Conservation (phyloP, 2,329 filamentous ascomycete genomes). For the Microdochium trichocladiopsis region DNA sequence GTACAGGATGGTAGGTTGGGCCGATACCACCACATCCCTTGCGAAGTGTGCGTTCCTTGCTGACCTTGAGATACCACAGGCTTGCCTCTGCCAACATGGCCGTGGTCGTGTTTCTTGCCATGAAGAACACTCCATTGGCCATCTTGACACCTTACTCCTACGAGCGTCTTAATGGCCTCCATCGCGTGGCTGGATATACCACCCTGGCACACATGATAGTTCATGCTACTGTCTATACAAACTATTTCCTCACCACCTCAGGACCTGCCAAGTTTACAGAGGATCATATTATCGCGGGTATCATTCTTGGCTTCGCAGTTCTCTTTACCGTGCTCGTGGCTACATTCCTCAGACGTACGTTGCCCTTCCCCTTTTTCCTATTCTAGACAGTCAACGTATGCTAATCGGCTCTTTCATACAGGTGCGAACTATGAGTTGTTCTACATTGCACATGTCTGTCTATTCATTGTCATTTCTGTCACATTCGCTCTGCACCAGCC, state of each 20-base stretch:
- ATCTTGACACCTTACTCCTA: constrained; percentile 34
- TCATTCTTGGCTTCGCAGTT: constrained; percentile 27
- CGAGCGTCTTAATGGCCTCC: constrained; percentile 37
- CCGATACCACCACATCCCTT: constrained; percentile 15
- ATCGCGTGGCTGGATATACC: constrained; percentile 36
- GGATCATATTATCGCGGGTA: constrained; percentile 23
- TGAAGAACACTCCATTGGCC: constrained; percentile 41
- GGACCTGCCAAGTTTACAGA: constrained; percentile 15
- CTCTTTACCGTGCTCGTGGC: constrained; percentile 25
- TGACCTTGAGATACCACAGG: constrained; percentile 23
- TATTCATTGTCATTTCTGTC: constrained; percentile 31
- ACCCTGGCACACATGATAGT: constrained; percentile 26
- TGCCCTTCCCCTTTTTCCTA: not conserved
- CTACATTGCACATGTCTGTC: constrained; percentile 33
- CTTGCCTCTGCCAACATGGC: constrained; percentile 35
- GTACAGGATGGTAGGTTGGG: constrained; percentile 22
- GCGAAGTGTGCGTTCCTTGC: not conserved
- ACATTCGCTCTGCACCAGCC: constrained; percentile 37
- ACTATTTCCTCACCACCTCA: constrained; percentile 16
- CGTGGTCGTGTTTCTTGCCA: constrained; percentile 36
- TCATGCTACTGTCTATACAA: constrained; percentile 26
- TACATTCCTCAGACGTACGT: constrained; percentile 9
- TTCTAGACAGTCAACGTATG: not conserved
- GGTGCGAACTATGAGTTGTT: constrained; percentile 35
- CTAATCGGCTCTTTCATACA: not conserved